These are phyloP conservation scores for Magnaporthales sp. DNA, from an alignment of 2,329 filamentous ascomycete genomes.

Conservation along the genomic window DNA sequence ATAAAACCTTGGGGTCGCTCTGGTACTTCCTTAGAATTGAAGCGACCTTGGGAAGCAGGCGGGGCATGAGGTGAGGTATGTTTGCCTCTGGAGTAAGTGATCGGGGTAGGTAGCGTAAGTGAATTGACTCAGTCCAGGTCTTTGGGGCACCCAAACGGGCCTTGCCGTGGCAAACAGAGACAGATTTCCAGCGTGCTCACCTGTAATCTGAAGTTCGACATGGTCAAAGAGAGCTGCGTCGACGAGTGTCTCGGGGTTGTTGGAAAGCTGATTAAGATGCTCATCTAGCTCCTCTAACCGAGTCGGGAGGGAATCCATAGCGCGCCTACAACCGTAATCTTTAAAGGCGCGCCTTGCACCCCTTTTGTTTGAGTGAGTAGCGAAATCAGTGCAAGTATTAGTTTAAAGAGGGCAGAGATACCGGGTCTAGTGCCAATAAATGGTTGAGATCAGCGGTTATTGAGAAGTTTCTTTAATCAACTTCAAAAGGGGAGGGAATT, in stretches of 20 bases:
- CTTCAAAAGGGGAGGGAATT: too few species aligned
- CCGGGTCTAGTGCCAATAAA: too few species aligned
- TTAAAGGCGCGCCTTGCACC: background rate
- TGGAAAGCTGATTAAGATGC: conserved; percentile 43
- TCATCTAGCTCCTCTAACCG: conserved; percentile 44
- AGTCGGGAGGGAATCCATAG: conserved; percentile 31
- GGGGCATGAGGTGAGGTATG: conserved; percentile 40
- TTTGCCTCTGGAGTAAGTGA: conserved; percentile 33
- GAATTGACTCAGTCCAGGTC: background rate
- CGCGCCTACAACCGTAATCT: conserved; percentile 6
- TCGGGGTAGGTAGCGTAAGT: background rate
- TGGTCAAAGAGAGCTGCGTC: conserved; percentile 46
- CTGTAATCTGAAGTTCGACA: conserved; percentile 48
- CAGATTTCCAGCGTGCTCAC: background rate
- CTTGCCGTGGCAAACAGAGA: background rate
- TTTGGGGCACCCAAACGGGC: background rate
- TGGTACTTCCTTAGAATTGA: conserved; percentile 41
- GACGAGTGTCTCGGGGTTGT: conserved; percentile 31
- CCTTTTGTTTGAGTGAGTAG: background rate
- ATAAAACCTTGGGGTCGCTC: conserved; percentile 40
- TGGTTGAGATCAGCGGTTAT: background rate
- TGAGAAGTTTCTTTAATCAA: background rate
- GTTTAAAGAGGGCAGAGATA: background rate
- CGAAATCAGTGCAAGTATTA: background rate
- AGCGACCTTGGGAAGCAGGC: conserved; percentile 44